Evolutionary conservation across 1,139 yeast genomes (phyloP).

Genomic region (Yamadazyma songkhlaensis): DNA sequence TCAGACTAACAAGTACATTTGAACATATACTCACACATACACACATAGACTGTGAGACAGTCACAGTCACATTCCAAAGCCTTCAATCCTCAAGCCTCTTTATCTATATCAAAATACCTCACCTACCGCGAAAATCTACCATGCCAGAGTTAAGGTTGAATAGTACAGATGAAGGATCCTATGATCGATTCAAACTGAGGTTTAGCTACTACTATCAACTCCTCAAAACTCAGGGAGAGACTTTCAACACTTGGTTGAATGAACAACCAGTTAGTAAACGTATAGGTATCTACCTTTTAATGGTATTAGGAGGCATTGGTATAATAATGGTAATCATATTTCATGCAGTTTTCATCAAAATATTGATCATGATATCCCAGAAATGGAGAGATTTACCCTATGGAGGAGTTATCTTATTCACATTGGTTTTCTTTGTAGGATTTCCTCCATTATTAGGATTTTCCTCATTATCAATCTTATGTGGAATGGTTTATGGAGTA

Average conservation of each 20-base stretch:
- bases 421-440: slow-evolving; percentile 40
- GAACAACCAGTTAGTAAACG: slow-evolving; percentile 18
- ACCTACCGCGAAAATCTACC: slow-evolving; percentile 1
- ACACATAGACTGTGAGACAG: too few relatives aligned
- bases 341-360: slow-evolving; percentile 44
- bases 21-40: too few relatives aligned
- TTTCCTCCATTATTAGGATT: slow-evolving; percentile 93
- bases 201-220: neutral
- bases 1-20: too few relatives aligned
- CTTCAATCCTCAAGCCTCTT: too few relatives aligned
- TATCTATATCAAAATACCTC: too few relatives aligned
- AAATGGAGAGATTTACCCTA: slow-evolving; percentile 39
- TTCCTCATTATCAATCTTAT: slow-evolving; percentile 61
- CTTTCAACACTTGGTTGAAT: slow-evolving; percentile 17
- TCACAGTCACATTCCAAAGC: too few relatives aligned
- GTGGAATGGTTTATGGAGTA: slow-evolving; percentile 85
- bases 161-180: neutral
- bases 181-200: neutral
- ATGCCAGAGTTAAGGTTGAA: slow-evolving; percentile 2
- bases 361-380: slow-evolving; percentile 46
- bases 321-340: slow-evolving; percentile 30
- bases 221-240: neutral
- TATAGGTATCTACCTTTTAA: slow-evolving; percentile 12
- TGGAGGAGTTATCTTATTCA: slow-evolving; percentile 56
- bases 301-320: slow-evolving; percentile 18